Evolutionary conservation across 768 basidiomycete genomes (phyloP).

Genomic region (Sarcomyxa edulis): DNA sequence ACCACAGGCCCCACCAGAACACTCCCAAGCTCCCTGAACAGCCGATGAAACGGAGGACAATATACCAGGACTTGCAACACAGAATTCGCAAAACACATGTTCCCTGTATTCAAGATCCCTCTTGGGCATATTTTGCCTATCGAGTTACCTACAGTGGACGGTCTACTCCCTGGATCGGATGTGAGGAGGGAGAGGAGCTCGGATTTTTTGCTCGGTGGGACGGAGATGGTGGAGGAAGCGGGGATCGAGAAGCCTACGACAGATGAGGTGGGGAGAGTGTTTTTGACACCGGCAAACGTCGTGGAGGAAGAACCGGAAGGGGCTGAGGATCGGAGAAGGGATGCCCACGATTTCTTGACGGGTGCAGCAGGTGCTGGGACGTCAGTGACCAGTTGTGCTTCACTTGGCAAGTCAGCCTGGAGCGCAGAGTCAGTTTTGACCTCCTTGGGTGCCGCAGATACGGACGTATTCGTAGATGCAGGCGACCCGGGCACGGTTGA

Average conservation of each 20-base stretch:
- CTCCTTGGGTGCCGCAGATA: slow-evolving; percentile 10
- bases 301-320: slow-evolving; percentile 29
- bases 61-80: slow-evolving; percentile 89
- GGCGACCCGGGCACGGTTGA: slow-evolving; percentile 10
- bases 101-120: slow-evolving; percentile 90
- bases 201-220: slow-evolving; percentile 33
- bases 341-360: slow-evolving; percentile 72
- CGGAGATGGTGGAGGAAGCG: slow-evolving; percentile 29
- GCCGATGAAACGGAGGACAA: slow-evolving; percentile 76
- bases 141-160: slow-evolving; percentile 6
- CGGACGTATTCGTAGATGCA: slow-evolving; percentile 8
- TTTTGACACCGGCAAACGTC: too few relatives aligned
- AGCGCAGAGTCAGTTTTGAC: slow-evolving; percentile 6
- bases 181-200: slow-evolving; percentile 55
- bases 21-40: slow-evolving; percentile 70
- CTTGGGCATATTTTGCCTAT: slow-evolving; percentile 62
- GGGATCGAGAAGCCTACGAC: slow-evolving; percentile 74
- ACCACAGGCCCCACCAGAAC: slow-evolving; percentile 31
- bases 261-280: slow-evolving; percentile 61
- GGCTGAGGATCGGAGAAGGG: slow-evolving; percentile 49
- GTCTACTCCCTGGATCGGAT: slow-evolving; percentile 10
- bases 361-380: slow-evolving; percentile 22
- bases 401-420: slow-evolving; percentile 3
- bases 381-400: slow-evolving; percentile 6
- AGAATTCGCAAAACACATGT: slow-evolving; percentile 97